Base-by-base conservation (phyloP, 2,329 filamentous ascomycete species). In the Claviceps quebecensis region DNA sequence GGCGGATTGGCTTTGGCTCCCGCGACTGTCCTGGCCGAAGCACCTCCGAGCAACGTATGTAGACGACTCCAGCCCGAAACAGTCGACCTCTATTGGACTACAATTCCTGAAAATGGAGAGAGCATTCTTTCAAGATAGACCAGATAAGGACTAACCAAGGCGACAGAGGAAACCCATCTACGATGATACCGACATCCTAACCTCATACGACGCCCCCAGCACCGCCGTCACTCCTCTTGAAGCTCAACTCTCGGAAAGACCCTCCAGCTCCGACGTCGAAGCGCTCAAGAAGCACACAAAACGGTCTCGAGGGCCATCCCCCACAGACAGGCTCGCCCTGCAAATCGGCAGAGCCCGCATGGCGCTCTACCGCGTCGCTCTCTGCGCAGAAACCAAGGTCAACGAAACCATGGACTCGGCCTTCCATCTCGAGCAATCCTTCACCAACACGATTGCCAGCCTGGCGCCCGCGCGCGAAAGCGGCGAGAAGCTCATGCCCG, bases 401-500 rank as follows among this genome's bases (percentile, higher is more conserved):
- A 96, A 98, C 75, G 69, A 75, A 60, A 76, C 84, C 60, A 83
- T 96, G 71, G 85, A 88, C 66, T 78, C 78, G 57, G 86, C 85
- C 59, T 87, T 98, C 63, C 71, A 83, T 65, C 81, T 95, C 58
- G 93, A 98, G 75, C 83, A 86, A 66, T 86, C 83, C 64, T 90
- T 97, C 72, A 95, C 91, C 60, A 80, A 78, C 68, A 97, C 93
- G 55, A 70, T 98, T 59, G 87, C 90, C 53, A 89, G 86, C 22
- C 78, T 98, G 40, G 93, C 90, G 19, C 93, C 93, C 34, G 75
- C 89, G 39, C 84, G 83, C 61, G 85, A 91, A 69, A 87, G 82
- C 54, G 87, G 86, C 65, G 93, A 98, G 75, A 82, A 83, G 64
- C 77, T 98, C 52, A 83, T 97, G 70, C 93, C 93, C 37, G 91